Base-by-base conservation (phyloP, 371 early-diverging fungal genomes). In the Caulochytrium protostelioides region DNA sequence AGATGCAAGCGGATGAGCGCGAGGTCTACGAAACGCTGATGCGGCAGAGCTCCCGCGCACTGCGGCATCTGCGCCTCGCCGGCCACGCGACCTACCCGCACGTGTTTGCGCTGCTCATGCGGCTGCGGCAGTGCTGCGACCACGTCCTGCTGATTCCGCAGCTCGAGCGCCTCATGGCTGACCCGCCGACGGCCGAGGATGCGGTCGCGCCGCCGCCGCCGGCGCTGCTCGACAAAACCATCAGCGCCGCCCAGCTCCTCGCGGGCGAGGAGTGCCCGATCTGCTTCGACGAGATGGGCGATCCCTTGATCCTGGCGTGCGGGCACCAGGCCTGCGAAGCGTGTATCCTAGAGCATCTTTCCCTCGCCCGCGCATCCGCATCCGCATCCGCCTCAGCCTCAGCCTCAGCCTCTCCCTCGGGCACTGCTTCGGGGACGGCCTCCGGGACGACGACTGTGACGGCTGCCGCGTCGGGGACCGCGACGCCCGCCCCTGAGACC, bases 121-220 rank as follows among this genome's bases (percentile, higher is more conserved):
- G 63, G 14, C 48, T 78, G 38, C 56, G 79, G 3, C 79, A 78
- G 47, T 60, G 61, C 0, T 64, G 72, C 19, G 70, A 73, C 25
- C 79, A 78, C 39, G 72, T 74, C 1, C 47, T 59, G 26, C 39
- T 73, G 13, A 62, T 60, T 1, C 28, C 65, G 3, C 49, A 51
- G 21, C 46, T 42, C 18, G 47, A 42, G 32, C 28, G 16, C 8
- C 23, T 13, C 21, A 30, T 9, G 3, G 30, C 9, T 22, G 37
- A 32, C 1, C 18, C 34, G 21, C 44, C 22, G 21, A 39, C 28
- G 15, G 10, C 10, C 8, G 41, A 38, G 27, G 14, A 47, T 14
- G 43, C 50, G n/a, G n/a, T n/a, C n/a, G n/a, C n/a, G n/a, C n/a
- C n/a, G n/a, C n/a, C n/a, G n/a, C n/a, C n/a, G n/a, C n/a, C n/a